Conservation (phyloP, 208 protist species). For the Trypanosomatidae sp. region DNA sequence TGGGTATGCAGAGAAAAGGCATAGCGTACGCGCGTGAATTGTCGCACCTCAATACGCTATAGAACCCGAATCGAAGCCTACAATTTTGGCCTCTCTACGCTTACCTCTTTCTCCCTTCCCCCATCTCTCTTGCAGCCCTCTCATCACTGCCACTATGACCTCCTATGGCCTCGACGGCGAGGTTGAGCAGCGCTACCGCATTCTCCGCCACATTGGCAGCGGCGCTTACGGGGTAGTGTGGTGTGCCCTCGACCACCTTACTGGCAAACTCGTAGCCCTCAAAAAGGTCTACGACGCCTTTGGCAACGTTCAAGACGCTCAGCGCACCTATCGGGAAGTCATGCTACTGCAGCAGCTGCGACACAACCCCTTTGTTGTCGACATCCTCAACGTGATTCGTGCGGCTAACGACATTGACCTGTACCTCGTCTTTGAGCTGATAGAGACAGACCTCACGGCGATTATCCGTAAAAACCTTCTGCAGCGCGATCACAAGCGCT, state of each 20-base stretch:
- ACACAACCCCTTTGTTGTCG: slow-evolving; percentile 89
- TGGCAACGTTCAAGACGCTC: slow-evolving; percentile 89
- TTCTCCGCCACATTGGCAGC: slow-evolving; percentile 94
- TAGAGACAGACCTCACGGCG: slow-evolving; percentile 93
- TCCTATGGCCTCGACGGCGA: slow-evolving; percentile 89
- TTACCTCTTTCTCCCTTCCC: neutral
- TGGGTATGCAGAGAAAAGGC: neutral
- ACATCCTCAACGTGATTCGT: slow-evolving; percentile 95
- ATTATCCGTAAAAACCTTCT: slow-evolving; percentile 96
- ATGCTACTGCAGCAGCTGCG: slow-evolving; percentile 93
- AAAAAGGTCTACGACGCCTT: slow-evolving; percentile 99
- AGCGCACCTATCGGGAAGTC: slow-evolving; percentile 97
- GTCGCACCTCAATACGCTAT: neutral
- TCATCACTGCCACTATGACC: slow-evolving; percentile 30
- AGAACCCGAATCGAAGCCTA: neutral
- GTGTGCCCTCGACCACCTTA: slow-evolving; percentile 91
- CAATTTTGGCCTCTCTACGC: neutral
- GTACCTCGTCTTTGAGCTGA: slow-evolving; percentile 97
- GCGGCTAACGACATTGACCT: slow-evolving; percentile 97
- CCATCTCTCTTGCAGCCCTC: neutral
- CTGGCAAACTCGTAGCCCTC: slow-evolving; percentile 86
- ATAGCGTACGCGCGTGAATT: neutral
- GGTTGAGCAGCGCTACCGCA: slow-evolving; percentile 93
- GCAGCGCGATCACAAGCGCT: slow-evolving; percentile 93
- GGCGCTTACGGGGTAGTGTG: slow-evolving; percentile 96